Evolutionary conservation across 805 yeast genomes (phyloP).

Genomic region (Jamesozyma hellenica): DNA sequence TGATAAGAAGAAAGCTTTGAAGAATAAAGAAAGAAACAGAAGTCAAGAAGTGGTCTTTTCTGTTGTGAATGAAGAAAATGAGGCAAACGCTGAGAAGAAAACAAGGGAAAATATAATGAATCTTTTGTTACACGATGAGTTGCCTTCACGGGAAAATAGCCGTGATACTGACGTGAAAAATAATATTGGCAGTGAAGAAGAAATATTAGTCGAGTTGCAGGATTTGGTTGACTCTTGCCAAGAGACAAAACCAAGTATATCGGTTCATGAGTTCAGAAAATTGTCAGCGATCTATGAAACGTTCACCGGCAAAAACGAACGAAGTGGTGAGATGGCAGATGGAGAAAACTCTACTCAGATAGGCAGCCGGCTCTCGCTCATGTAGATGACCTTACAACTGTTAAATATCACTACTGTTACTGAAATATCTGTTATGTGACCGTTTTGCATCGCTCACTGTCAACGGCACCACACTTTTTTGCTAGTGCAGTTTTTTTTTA

Average conservation of each 20-base stretch:
- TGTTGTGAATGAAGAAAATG: background rate
- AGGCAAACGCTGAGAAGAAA: background rate
- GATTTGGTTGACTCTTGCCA: slow-evolving; percentile 54
- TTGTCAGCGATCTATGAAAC: slow-evolving; percentile 54
- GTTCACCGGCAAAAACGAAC: slow-evolving; percentile 47
- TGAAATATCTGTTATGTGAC: too few species aligned
- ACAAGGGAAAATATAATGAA: background rate
- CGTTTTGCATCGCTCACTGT: too few species aligned
- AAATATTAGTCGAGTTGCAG: slow-evolving; percentile 32
- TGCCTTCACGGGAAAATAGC: too few species aligned
- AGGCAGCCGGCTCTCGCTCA: slow-evolving; percentile 77
- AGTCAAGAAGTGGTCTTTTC: background rate
- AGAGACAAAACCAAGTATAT: slow-evolving; percentile 87
- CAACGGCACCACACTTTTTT: too few species aligned
- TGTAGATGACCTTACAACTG: too few species aligned
- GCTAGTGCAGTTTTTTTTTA: too few species aligned
- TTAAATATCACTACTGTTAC: too few species aligned
- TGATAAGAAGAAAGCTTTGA: too few species aligned
- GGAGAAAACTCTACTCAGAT: slow-evolving; percentile 72
- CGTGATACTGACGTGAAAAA: too few species aligned
- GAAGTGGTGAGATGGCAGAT: slow-evolving; percentile 83
- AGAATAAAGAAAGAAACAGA: background rate
- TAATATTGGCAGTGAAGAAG: slow-evolving; percentile 1
- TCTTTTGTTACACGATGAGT: background rate
- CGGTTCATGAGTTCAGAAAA: slow-evolving; percentile 56